These are phyloP conservation scores for Gnaphalium uliginosum DNA, from an alignment of 129 eudicot genomes.

Conservation along the genomic window DNA sequence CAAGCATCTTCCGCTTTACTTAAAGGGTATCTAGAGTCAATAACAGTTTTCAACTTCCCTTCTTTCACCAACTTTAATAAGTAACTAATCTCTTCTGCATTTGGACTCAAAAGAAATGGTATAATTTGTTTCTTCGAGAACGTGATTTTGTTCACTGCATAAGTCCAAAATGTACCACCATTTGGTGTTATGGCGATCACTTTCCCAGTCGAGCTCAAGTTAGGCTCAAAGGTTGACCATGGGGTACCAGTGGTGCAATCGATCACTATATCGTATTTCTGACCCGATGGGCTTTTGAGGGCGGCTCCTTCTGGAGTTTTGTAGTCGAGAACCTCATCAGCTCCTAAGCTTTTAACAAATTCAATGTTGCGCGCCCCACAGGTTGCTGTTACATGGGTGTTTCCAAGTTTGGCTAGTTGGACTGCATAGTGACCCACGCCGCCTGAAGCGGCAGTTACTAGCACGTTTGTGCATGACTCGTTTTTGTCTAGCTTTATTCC, in stretches of 20 bases:
- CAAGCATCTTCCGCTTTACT: constrained; percentile 70
- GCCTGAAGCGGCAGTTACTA: constrained; percentile 74
- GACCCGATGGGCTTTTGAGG: constrained; percentile 69
- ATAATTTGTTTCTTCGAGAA: constrained; percentile 64
- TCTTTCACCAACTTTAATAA: constrained; percentile 66
- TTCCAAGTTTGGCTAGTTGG: constrained; percentile 71
- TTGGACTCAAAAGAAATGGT: constrained; percentile 49
- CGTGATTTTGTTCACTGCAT: constrained; percentile 54
- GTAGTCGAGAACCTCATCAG: constrained; percentile 76
- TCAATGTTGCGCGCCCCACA: constrained; percentile 76
- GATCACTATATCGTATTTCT: constrained; percentile 56
- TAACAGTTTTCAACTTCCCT: constrained; percentile 62
- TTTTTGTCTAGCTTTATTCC: constrained; percentile 57
- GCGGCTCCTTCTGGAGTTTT: constrained; percentile 72
- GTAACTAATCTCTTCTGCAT: constrained; percentile 44
- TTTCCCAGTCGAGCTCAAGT: constrained; percentile 52
- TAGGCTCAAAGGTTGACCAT: constrained; percentile 65
- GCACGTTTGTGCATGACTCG: constrained; percentile 49
- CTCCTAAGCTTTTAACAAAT: constrained; percentile 62
- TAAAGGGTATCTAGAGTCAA: constrained; percentile 62
- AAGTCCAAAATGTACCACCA: constrained; percentile 44
- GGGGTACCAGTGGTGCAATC: constrained; percentile 57
- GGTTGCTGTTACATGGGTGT: constrained; percentile 67
- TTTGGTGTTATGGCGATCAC: constrained; percentile 61
- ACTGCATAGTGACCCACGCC: constrained; percentile 86